Conservation (phyloP, 306 rosid genomes). For the Cajanus cajan region DNA sequence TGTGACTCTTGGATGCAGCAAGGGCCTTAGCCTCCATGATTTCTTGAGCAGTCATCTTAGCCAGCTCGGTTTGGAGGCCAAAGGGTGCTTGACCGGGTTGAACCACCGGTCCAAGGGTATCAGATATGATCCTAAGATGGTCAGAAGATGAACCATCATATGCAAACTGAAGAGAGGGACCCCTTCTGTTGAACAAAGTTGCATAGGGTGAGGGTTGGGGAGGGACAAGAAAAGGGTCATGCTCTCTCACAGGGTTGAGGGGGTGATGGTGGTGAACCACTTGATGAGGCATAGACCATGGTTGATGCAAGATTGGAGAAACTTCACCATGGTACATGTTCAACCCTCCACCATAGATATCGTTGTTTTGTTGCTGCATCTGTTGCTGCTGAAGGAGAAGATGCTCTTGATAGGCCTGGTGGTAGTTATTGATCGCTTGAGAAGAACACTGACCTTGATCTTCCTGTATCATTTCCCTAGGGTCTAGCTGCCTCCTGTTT, state of each 20-base stretch:
- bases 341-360: conserved; percentile 45
- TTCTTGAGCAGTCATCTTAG: conserved; percentile 87
- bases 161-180: conserved; percentile 59
- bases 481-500: conserved; percentile 3
- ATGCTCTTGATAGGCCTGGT: conserved; percentile 70
- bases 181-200: conserved; percentile 57
- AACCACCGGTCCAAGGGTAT: conserved; percentile 56
- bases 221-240: conserved; percentile 59
- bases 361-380: conserved; percentile 50
- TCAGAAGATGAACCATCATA: conserved; percentile 64
- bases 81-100: conserved; percentile 67
- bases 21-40: conserved; percentile 98
- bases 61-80: conserved; percentile 82
- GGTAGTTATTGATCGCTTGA: conserved; percentile 51
- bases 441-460: conserved; percentile 83
- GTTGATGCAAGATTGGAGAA: conserved; percentile 55
- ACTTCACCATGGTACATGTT: conserved; percentile 50
- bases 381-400: conserved; percentile 55
- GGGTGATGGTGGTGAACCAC: conserved; percentile 34
- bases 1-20: conserved; percentile 92
- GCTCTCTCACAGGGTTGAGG: conserved; percentile 55
- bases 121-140: conserved; percentile 78
- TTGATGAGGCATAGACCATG: conserved; percentile 56
- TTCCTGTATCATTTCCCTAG: conserved; percentile 55
- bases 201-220: conserved; percentile 55